These are phyloP conservation scores for Fragaria vesca DNA, from an alignment of 306 rosid species.

Conservation along the genomic window DNA sequence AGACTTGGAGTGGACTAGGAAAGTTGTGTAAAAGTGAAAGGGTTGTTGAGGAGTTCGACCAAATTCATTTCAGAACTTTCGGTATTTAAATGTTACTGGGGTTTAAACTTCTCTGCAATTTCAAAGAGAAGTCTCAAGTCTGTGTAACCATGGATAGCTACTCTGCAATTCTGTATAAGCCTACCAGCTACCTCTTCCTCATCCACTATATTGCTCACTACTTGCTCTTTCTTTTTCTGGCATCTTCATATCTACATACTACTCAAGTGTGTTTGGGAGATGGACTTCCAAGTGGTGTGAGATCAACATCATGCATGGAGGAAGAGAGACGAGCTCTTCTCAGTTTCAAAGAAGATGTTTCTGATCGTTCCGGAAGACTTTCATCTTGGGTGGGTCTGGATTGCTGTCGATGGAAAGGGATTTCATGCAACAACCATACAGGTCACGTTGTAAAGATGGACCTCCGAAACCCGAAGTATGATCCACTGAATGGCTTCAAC, in stretches of 20 bases:
- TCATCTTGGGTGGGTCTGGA: slow-evolving; percentile 1
- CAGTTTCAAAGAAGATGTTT: background rate
- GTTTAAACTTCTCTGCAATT: background rate
- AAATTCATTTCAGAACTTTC: background rate
- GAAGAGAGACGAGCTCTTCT: background rate
- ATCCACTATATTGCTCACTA: background rate
- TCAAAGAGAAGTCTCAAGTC: background rate
- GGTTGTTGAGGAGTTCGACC: background rate
- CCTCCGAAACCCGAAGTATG: background rate
- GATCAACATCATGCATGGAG: background rate
- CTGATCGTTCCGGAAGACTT: background rate
- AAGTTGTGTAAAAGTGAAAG: background rate
- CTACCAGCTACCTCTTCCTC: background rate
- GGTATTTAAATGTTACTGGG: background rate
- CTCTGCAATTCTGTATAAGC: background rate
- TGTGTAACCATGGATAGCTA: background rate
- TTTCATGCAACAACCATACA: background rate
- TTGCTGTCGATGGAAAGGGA: background rate
- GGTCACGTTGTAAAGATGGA: background rate
- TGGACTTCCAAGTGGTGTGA: background rate
- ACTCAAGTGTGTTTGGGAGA: background rate
- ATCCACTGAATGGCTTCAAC: background rate
- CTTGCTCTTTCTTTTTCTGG: background rate
- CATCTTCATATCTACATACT: background rate
- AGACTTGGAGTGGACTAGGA: background rate